Percentiles rank a stretch among this genome's conserved stretches.
Evolutionary conservation across 805 yeast genomes (phyloP).

Genomic region (Candida verbasci): DNA sequence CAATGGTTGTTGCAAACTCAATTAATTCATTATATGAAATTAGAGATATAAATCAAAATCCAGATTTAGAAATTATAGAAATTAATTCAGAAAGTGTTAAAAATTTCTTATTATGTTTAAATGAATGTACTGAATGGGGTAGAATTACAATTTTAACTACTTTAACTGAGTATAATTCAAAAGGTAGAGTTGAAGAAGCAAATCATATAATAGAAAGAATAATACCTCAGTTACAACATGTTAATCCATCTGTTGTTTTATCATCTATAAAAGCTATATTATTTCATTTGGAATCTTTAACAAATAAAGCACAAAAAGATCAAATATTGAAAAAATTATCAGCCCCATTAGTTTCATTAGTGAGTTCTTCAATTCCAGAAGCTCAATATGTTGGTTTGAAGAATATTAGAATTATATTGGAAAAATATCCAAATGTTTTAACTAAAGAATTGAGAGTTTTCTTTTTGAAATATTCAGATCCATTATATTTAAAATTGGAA

Average conservation of each 20-base stretch:
- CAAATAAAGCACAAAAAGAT: constrained; percentile 35
- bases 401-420: constrained; percentile 84
- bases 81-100: constrained; percentile 42
- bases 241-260: constrained; percentile 90
- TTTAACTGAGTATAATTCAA: constrained; percentile 63
- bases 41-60: constrained; percentile 57
- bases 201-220: constrained; percentile 84
- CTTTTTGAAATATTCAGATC: constrained; percentile 83
- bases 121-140: constrained; percentile 99
- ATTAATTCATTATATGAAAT: constrained; percentile 83
- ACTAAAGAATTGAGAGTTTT: constrained; percentile 81
- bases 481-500: constrained; percentile 72
- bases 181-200: constrained; percentile 55
- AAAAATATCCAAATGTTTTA: constrained; percentile 78
- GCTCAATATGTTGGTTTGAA: constrained; percentile 91
- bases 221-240: constrained; percentile 94
- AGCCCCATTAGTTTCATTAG: constrained; percentile 82
- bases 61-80: constrained; percentile 30
- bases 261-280: constrained; percentile 78
- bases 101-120: constrained; percentile 74
- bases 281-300: constrained; percentile 54
- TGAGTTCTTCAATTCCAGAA: constrained; percentile 82
- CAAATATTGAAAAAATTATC: constrained; percentile 63
- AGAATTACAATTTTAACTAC: constrained; percentile 85
- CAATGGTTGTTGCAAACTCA: constrained; percentile 96